Evolutionary conservation across 306 rosid species (phyloP).

Genomic region (Cajanus cajan): DNA sequence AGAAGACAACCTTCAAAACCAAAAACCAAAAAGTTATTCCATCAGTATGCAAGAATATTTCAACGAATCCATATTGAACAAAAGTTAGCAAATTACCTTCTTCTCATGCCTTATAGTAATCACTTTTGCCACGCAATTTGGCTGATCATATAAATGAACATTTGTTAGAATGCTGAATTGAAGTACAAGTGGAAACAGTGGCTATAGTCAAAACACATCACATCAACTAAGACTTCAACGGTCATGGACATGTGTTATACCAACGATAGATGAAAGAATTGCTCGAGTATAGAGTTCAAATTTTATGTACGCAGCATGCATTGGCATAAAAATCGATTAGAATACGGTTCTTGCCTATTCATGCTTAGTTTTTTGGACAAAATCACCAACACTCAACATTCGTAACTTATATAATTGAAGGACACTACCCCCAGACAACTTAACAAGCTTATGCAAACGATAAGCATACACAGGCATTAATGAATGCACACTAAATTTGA

Average conservation of each 20-base stretch:
- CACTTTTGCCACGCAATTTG: constrained; percentile 71
- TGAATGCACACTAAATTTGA: background rate
- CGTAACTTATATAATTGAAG: background rate
- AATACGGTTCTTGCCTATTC: background rate
- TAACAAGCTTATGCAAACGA: background rate
- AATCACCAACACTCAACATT: background rate
- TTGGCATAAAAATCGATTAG: background rate
- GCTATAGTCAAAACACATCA: background rate
- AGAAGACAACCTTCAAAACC: constrained; percentile 61
- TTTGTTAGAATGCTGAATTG: constrained; percentile 5
- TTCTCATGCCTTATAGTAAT: constrained; percentile 59
- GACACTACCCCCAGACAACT: background rate
- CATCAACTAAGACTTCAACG: background rate
- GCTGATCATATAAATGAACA: constrained; percentile 45
- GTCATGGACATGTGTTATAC: background rate
- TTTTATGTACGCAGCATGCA: background rate
- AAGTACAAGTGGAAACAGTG: background rate
- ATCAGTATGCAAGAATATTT: background rate
- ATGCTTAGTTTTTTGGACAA: background rate
- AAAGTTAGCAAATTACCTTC: constrained; percentile 43
- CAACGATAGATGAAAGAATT: background rate
- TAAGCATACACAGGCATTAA: background rate
- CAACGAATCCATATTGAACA: background rate
- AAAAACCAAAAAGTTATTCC: background rate
- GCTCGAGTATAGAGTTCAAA: background rate